A percentile compares a stretch with the other conserved stretches of the same genome.
phyloP scores from a whole-genome alignment of 2,329 filamentous ascomycete species.

The Macroventuria anomochaeta region DNA sequence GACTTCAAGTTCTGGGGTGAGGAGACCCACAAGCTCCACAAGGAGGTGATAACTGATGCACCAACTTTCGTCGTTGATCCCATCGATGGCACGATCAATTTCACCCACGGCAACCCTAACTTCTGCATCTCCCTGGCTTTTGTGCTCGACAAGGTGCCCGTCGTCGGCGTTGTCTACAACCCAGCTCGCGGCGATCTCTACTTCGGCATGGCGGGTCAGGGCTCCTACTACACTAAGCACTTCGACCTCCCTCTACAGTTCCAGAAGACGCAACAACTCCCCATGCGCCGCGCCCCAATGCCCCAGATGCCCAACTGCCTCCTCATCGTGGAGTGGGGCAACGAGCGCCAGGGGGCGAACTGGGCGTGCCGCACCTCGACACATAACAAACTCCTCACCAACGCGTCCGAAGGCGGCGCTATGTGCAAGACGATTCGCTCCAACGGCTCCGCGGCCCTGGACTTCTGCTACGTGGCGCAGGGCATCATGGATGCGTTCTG shows the following conservation, averaged over 20 bases:
- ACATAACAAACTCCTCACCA: conserved; percentile 38
- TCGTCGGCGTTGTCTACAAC: conserved; percentile 47
- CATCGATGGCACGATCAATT: conserved; percentile 51
- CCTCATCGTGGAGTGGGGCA: conserved; percentile 48
- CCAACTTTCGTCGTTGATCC: conserved; percentile 50
- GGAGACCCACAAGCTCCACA: conserved; percentile 43
- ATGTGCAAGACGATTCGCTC: conserved; percentile 47
- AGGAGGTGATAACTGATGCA: conserved; percentile 35
- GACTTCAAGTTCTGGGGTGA: conserved; percentile 52
- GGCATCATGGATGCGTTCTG: conserved; percentile 46
- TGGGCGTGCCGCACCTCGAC: conserved; percentile 45
- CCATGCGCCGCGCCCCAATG: too few relatives aligned
- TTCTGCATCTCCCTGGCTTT: conserved; percentile 45
- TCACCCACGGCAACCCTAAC: conserved; percentile 48
- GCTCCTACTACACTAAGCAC: too few relatives aligned
- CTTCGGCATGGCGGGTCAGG: conserved; percentile 42
- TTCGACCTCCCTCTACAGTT: too few relatives aligned
- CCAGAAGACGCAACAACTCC: too few relatives aligned
- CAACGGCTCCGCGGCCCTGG: conserved; percentile 46
- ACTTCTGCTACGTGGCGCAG: conserved; percentile 50
- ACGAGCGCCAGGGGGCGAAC: conserved; percentile 45
- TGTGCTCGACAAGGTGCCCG: conserved; percentile 39
- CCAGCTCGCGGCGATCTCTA: conserved; percentile 46
- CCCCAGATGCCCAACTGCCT: too few relatives aligned
- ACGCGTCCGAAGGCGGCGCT: conserved; percentile 33